phyloP scores from a whole-genome alignment of 306 rosid species.

The Medicago lupulina region DNA sequence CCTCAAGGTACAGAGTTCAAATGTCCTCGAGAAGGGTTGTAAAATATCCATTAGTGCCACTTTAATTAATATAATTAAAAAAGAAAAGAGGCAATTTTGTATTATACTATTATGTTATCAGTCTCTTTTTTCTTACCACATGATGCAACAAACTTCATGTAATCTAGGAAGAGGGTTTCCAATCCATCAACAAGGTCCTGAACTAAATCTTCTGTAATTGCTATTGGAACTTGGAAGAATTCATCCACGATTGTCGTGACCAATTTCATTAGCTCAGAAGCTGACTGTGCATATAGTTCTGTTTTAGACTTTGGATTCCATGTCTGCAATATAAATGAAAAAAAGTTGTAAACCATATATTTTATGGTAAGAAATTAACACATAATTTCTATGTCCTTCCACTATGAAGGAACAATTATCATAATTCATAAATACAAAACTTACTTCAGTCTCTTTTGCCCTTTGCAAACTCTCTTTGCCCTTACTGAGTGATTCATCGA shows the following conservation, averaged over 20 bases:
- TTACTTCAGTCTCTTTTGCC: slow-evolving; percentile 86
- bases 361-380: not conserved
- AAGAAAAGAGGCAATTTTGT: not conserved
- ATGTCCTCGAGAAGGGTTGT: too few relatives aligned
- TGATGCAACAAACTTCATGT: slow-evolving; percentile 71
- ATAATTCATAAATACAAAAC: slow-evolving; percentile 28
- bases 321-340: slow-evolving; percentile 54
- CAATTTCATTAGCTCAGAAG: slow-evolving; percentile 65
- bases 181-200: slow-evolving; percentile 75
- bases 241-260: slow-evolving; percentile 62
- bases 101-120: not conserved
- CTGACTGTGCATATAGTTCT: slow-evolving; percentile 83
- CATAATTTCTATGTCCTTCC: slow-evolving; percentile 1
- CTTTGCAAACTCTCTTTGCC: slow-evolving; percentile 58
- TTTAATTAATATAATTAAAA: not conserved
- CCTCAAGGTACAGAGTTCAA: too few relatives aligned
- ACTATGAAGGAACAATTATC: slow-evolving; percentile 4
- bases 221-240: slow-evolving; percentile 74
- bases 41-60: too few relatives aligned
- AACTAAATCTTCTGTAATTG: slow-evolving; percentile 75
- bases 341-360: slow-evolving; percentile 8
- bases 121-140: slow-evolving; percentile 62
- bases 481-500: slow-evolving; percentile 58
- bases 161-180: slow-evolving; percentile 69
- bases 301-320: slow-evolving; percentile 93